Evolutionary conservation across 2,329 filamentous ascomycete species (phyloP).

Genomic region (Colletotrichum eleusines): DNA sequence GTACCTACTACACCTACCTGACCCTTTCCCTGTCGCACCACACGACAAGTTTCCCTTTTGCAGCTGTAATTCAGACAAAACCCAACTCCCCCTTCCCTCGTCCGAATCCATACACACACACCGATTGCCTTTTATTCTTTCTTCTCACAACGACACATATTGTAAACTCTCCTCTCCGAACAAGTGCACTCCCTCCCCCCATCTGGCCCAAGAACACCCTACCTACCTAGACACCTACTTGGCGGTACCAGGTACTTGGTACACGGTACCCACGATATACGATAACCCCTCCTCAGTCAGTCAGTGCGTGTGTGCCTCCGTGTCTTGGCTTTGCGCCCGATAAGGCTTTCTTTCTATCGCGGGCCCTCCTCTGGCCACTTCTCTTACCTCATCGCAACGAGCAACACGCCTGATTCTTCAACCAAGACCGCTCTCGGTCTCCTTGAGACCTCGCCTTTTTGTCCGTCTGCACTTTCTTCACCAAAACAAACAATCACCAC

Average conservation of each 20-base stretch:
- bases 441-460: not conserved
- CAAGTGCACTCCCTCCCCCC: not conserved
- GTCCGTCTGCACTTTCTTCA: not conserved
- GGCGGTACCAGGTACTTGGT: not conserved
- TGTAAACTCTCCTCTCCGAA: not conserved
- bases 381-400: conserved; percentile 24
- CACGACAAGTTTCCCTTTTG: conserved; percentile 35
- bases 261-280: conserved; percentile 26
- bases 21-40: conserved; percentile 27
- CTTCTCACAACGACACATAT: no score
- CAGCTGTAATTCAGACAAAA: not conserved
- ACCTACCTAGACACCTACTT: not conserved
- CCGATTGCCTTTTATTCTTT: no score
- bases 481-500: not conserved
- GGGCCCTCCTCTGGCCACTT: conserved; percentile 23
- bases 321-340: conserved; percentile 7
- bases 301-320: no score
- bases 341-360: conserved; percentile 32
- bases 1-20: no score
- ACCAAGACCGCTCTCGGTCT: conserved; percentile 18
- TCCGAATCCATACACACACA: conserved; percentile 3
- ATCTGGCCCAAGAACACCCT: not conserved
- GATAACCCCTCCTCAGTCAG: conserved; percentile 28
- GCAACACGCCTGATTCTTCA: conserved; percentile 14
- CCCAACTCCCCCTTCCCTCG: not conserved